Conservation (phyloP, 2,329 filamentous ascomycete genomes). For the Fusarium longipes region DNA sequence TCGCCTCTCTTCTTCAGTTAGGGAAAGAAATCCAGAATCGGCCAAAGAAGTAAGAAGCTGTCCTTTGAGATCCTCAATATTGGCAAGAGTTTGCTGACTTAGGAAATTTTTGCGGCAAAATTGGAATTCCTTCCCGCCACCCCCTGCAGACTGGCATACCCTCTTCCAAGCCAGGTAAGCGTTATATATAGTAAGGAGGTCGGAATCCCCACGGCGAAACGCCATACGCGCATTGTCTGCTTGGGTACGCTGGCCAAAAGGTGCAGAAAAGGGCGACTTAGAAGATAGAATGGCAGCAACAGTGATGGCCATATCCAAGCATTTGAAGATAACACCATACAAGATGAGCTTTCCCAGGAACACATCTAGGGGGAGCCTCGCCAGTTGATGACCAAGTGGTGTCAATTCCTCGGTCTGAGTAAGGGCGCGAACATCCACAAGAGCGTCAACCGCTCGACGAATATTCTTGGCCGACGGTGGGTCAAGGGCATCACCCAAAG, state of each 20-base stretch:
- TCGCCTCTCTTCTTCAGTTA: slow-evolving; percentile 78
- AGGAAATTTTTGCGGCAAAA: slow-evolving; percentile 97
- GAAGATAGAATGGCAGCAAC: slow-evolving; percentile 93
- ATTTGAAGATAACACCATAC: slow-evolving; percentile 86
- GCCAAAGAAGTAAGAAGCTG: slow-evolving; percentile 87
- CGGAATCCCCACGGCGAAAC: slow-evolving; percentile 89
- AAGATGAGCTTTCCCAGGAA: slow-evolving; percentile 95
- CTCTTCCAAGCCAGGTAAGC: slow-evolving; percentile 91
- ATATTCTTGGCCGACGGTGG: slow-evolving; percentile 93
- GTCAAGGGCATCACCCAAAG: slow-evolving; percentile 87
- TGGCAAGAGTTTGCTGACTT: slow-evolving; percentile 85
- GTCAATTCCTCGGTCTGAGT: slow-evolving; percentile 86
- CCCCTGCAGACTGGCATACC: slow-evolving; percentile 74
- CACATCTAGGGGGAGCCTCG: slow-evolving; percentile 89
- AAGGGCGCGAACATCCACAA: slow-evolving; percentile 91
- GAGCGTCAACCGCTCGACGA: slow-evolving; percentile 87
- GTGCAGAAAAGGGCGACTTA: slow-evolving; percentile 91
- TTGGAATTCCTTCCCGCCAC: slow-evolving; percentile 78
- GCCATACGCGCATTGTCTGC: slow-evolving; percentile 81
- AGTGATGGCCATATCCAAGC: slow-evolving; percentile 90
- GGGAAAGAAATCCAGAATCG: slow-evolving; percentile 83
- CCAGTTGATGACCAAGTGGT: slow-evolving; percentile 84
- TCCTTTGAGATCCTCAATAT: slow-evolving; percentile 95
- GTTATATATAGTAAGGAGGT: slow-evolving; percentile 92
- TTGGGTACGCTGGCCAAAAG: slow-evolving; percentile 84